Evolutionary conservation across 2,329 filamentous ascomycete genomes (phyloP).

Genomic region (Westerdykella ornata): DNA sequence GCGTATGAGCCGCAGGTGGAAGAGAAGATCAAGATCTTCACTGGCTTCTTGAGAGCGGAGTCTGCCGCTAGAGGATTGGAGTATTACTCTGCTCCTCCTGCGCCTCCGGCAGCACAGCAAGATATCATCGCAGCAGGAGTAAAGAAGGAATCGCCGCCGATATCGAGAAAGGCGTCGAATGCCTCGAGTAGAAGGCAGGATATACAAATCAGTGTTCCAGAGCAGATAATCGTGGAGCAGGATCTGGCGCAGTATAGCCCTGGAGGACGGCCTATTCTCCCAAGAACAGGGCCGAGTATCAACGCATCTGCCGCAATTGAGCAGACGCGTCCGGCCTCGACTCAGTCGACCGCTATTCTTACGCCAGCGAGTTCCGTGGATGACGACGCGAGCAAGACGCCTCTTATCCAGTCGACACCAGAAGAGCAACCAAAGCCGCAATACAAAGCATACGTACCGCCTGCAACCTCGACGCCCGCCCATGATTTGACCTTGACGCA

Average conservation of each 20-base stretch:
- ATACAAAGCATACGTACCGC: slow-evolving; percentile 33
- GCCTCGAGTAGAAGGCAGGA: slow-evolving; percentile 9
- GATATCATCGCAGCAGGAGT: neutral
- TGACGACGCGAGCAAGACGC: slow-evolving; percentile 27
- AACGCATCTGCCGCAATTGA: neutral
- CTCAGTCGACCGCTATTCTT: slow-evolving; percentile 25
- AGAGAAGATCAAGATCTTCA: slow-evolving; percentile 50
- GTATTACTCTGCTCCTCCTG: slow-evolving; percentile 25
- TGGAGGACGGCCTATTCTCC: slow-evolving; percentile 47
- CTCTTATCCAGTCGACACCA: slow-evolving; percentile 26
- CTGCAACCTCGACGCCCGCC: slow-evolving; percentile 8
- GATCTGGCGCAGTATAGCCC: slow-evolving; percentile 44
- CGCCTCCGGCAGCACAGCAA: neutral
- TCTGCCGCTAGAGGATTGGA: slow-evolving; percentile 40
- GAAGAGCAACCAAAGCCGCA: slow-evolving; percentile 18
- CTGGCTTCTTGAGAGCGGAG: slow-evolving; percentile 40
- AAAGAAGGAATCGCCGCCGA: neutral
- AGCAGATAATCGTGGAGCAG: slow-evolving; percentile 4
- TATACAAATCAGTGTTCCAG: slow-evolving; percentile 14
- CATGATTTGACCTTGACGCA: slow-evolving; percentile 11
- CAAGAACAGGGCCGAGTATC: neutral
- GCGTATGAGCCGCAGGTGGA: slow-evolving; percentile 41
- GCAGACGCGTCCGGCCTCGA: slow-evolving; percentile 10
- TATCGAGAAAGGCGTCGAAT: slow-evolving; percentile 5
- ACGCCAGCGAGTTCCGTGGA: slow-evolving; percentile 33